Conservation (phyloP, 164 flowering plant species). For the Vitis vinifera region DNA sequence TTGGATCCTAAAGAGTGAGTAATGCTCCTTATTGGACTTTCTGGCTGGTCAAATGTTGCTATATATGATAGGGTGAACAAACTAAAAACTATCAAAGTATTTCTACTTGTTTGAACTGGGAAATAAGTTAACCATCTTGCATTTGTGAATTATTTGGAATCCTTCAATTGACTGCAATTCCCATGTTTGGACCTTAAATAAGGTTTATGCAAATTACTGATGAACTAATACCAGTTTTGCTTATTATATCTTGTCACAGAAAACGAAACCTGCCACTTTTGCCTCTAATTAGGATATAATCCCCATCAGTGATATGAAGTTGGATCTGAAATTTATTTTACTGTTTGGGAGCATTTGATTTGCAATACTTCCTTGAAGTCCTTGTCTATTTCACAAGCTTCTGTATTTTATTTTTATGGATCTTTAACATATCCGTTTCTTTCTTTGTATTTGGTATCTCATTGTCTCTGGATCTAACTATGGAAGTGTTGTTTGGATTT, state of each 20-base stretch:
- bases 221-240: no score
- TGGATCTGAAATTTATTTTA: not conserved
- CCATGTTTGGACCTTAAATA: no score
- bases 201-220: no score
- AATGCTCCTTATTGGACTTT: not conserved
- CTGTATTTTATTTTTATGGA: not conserved
- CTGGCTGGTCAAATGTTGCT: no score
- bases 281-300: no score
- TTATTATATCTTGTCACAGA: no score
- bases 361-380: not conserved
- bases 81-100: no score
- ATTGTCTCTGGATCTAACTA: not conserved
- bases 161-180: no score
- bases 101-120: no score
- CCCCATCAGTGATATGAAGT: no score
- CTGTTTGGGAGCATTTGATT: not conserved
- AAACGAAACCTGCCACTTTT: no score
- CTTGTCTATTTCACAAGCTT: not conserved
- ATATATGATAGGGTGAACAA: no score
- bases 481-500: conserved; percentile 10
- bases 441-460: not conserved
- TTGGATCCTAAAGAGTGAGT: conserved; percentile 95
- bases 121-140: not conserved
- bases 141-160: not conserved
- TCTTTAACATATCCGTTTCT: not conserved